Base-by-base conservation (phyloP, 73 alveolate species). In the Diophrys appendiculata region DNA sequence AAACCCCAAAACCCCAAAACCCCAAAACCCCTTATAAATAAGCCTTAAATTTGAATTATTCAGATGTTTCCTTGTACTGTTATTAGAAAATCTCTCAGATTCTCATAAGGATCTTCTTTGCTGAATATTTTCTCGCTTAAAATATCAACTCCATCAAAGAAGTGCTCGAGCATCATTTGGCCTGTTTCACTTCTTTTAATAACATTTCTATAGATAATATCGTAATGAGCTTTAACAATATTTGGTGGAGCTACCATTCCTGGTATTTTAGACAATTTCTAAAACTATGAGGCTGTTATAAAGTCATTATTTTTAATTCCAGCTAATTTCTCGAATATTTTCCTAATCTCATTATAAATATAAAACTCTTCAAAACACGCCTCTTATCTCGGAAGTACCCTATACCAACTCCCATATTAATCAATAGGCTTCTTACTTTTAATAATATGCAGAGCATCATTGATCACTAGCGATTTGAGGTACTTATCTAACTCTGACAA, bases 401-500 rank as follows among this genome's bases (percentile, higher is more conserved):
- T 53, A 31, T 75, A 53, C 14, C 27, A 75, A 0, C 65, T 30
- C 33, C 83, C 83, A 27, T 29, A 27, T 1, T 26, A n/a, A 23
- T 75, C 74, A 29, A 52, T 64, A 30, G 78, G 34, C 11, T 1
- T 5, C 23, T 33, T 70, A 2, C 68, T 18, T 34, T 70, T 70
- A 1, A 72, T 65, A 25, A 72, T 72, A 1, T 72, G 25, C 28
- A 72, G 33, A 1, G 81, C 81, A 22, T 72, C 81, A 13, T n/a
- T 52, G 14, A 60, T 34, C 31, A 76, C 77, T 35, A 24, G 28
- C 18, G 65, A 52, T 52, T 86, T 86, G 5, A 86, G 83, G 64
- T 86, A 80, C 65, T 86, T 79, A 67, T 86, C 93, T 14, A 86
- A 31, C 34, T 78, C 86, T n/a, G 78, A 65, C 26, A 79, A 33